Evolutionary conservation across 768 basidiomycete genomes (phyloP).

Genomic region (Myochromella boudieri): DNA sequence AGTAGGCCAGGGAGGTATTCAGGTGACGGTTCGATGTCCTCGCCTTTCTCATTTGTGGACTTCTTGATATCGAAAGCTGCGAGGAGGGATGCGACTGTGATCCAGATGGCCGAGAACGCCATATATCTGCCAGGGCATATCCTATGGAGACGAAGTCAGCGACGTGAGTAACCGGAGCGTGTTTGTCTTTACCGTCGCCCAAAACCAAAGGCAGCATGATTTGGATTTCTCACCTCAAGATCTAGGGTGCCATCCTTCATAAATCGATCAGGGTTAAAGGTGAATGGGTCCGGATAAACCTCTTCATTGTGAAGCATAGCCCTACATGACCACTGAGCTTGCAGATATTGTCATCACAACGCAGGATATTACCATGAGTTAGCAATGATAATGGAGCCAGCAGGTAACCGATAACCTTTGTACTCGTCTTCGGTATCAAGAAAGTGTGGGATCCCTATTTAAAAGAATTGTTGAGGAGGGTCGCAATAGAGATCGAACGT

Average conservation of each 20-base stretch:
- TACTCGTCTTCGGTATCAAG: conserved; percentile 32
- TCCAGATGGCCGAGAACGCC: conserved; percentile 53
- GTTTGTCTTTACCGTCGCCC: conserved; percentile 51
- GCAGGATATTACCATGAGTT: conserved; percentile 27
- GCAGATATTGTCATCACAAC: neutral
- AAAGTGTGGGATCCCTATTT: conserved; percentile 29
- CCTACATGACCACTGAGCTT: conserved; percentile 25
- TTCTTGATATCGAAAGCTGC: conserved; percentile 54
- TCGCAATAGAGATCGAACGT: neutral
- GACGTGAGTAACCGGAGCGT: conserved; percentile 6
- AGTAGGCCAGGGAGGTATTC: conserved; percentile 66
- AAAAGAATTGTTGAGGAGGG: neutral
- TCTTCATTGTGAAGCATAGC: conserved; percentile 54
- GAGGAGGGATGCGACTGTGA: conserved; percentile 50
- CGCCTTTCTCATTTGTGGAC: conserved; percentile 41
- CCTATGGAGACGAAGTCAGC: conserved; percentile 23
- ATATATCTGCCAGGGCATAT: conserved; percentile 51
- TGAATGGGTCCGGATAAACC: conserved; percentile 51
- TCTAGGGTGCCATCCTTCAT: conserved; percentile 40
- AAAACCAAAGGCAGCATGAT: conserved; percentile 66
- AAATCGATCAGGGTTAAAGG: conserved; percentile 64
- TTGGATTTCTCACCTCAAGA: conserved; percentile 55
- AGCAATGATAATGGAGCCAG: conserved; percentile 25
- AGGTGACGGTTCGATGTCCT: conserved; percentile 49
- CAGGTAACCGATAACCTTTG: conserved; percentile 34